A percentile compares a stretch with the other conserved stretches of the same genome.
phyloP scores from a whole-genome alignment of 1,284 basidiomycete genomes.

The Macrocystidia cucumis region DNA sequence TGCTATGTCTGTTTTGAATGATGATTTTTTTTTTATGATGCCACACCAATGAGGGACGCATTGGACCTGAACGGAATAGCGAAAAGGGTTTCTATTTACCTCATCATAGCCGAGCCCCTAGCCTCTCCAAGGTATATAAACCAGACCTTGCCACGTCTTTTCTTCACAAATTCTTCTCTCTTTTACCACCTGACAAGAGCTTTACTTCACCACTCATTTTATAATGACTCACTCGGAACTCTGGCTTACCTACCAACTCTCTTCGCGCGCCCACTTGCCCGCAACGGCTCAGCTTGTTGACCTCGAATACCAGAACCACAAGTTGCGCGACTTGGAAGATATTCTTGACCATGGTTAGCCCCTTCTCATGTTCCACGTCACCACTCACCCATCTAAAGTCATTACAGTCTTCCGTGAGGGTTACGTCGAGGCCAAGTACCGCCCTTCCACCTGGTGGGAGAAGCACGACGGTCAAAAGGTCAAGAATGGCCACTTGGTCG shows the following conservation, averaged over 20 bases:
- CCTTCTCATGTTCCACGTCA: slow-evolving; percentile 5
- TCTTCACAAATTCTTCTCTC: neutral
- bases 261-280: slow-evolving; percentile 30
- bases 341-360: slow-evolving; percentile 32
- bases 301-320: slow-evolving; percentile 29
- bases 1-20: no score
- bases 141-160: slow-evolving; percentile 6
- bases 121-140: no score
- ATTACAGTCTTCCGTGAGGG: slow-evolving; percentile 32
- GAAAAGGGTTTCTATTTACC: no score
- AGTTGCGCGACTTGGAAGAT: slow-evolving; percentile 35
- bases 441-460: slow-evolving; percentile 36
- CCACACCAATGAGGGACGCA: no score
- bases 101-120: no score
- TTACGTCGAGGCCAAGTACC: slow-evolving; percentile 33
- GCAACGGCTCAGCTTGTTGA: slow-evolving; percentile 38
- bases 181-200: no score
- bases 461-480: slow-evolving; percentile 27
- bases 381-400: slow-evolving; percentile 12
- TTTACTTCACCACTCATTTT: slow-evolving; percentile 3
- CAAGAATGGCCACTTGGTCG: slow-evolving; percentile 23
- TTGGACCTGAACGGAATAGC: no score
- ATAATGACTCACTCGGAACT: slow-evolving; percentile 26
- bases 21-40: no score
- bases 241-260: slow-evolving; percentile 39